Percentiles rank a stretch among this genome's conserved stretches.
These are phyloP conservation scores for Mucor lusitanicus DNA, from an alignment of 371 early-diverging fungal genomes.

Conservation along the genomic window DNA sequence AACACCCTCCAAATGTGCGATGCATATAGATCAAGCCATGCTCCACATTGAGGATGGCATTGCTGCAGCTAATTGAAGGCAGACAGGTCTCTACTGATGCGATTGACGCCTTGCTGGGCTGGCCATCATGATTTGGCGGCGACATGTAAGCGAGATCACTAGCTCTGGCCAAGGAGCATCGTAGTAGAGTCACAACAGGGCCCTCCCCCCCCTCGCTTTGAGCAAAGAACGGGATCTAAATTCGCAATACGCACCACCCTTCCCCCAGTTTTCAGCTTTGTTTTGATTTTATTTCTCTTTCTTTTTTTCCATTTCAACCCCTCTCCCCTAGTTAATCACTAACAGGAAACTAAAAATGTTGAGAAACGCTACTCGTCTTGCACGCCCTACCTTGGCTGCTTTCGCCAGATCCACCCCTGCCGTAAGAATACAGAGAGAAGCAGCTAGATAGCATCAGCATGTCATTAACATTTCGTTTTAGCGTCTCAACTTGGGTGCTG, in stretches of 20 bases:
- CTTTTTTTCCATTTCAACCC: conserved; percentile 16
- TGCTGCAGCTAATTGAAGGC: not conserved
- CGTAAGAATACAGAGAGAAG: conserved; percentile 18
- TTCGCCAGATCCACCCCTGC: conserved; percentile 42
- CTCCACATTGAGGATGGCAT: not conserved
- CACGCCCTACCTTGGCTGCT: conserved; percentile 48
- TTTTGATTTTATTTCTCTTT: conserved; percentile 22
- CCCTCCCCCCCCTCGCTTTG: not conserved
- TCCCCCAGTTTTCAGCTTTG: conserved; percentile 28
- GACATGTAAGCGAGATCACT: not conserved
- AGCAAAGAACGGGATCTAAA: not conserved
- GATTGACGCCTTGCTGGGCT: not conserved
- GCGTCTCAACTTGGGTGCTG: conserved; percentile 57
- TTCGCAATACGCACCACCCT: conserved; percentile 3
- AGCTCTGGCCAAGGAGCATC: not conserved
- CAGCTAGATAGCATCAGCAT: not conserved
- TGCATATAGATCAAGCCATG: no score
- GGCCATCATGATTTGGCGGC: not conserved
- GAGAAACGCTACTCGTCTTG: conserved; percentile 56
- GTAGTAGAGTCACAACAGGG: not conserved
- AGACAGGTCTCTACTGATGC: not conserved
- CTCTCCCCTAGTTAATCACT: conserved; percentile 11
- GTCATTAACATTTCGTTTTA: not conserved
- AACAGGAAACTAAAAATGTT: conserved; percentile 29
- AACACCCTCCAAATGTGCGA: no score